Evolutionary conservation across 139 green algal species (phyloP).

Genomic region (Micromonas commoda): DNA sequence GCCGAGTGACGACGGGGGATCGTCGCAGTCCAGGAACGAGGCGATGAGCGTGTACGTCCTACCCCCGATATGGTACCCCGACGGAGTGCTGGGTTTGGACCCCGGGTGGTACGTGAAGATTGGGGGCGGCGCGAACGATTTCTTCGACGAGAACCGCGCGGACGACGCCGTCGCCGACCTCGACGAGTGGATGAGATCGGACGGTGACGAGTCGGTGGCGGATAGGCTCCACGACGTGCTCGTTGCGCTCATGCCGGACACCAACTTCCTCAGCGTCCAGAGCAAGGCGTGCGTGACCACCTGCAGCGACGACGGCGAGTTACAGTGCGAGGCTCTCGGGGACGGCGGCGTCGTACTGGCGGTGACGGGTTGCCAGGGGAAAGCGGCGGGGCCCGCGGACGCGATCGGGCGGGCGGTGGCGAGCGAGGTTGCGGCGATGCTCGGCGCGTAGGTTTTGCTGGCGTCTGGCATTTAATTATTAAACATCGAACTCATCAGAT

Average conservation of each 20-base stretch:
- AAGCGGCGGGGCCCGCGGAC: constrained; percentile 11
- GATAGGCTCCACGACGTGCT: not conserved
- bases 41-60: constrained; percentile 21
- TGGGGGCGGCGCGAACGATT: constrained; percentile 9
- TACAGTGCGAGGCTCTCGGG: not conserved
- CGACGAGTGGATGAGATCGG: constrained; percentile 4
- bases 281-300: constrained; percentile 15
- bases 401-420: constrained; percentile 3
- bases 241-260: not conserved
- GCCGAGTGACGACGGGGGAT: not conserved
- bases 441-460: too few species aligned
- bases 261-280: not conserved
- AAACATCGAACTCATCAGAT: too few species aligned
- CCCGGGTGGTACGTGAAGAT: constrained; percentile 24
- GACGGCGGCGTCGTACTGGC: not conserved
- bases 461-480: too few species aligned
- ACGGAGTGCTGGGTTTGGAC: not conserved
- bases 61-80: constrained; percentile 23
- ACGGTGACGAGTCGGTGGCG: constrained; percentile 5
- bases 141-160: not conserved
- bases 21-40: constrained; percentile 3
- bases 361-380: not conserved
- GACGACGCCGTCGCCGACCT: not conserved
- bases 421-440: not conserved
- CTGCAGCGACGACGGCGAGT: not conserved